Base-by-base conservation (phyloP, 73 alveolate genomes). In the Stentor coeruleus region DNA sequence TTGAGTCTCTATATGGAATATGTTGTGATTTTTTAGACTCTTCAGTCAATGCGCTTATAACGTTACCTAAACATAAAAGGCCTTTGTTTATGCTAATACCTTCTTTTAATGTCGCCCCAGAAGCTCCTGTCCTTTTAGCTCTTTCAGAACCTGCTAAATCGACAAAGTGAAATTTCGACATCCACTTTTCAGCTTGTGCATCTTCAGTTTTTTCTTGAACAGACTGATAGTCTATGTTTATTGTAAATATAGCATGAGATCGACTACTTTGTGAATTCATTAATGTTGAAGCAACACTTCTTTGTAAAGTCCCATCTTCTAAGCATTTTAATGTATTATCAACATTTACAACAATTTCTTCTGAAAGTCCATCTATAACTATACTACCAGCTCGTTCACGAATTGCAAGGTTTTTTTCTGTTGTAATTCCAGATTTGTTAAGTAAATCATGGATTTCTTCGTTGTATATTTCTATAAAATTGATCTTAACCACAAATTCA, bases 101-200 rank as follows among this genome's bases (percentile, higher is more conserved):
- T 90, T 97, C 99, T 80, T 96, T 92, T 38, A 93, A 88, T 35
- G 96, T 92, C 59, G 90, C 95, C 1, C 95, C 96, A 58, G 91
- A 77, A 59, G 97, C 98, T 35, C 98, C 95, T 41, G 98, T 90
- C 80, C 96, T 90, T 74, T 97, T 95, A 33, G 94, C 92, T 84
- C 98, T 97, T 88, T 97, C 99, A 90, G 98, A 90, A 39, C 99
- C 99, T 3, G 99, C 99, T 85, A 97, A 86, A 91, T 97, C 99
- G 3, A 97, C 99, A 85, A 97, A 95, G 77, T 94, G 97, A 66
- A 97, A 96, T 86, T 96, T 96, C 3, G 99, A 97, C 38, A 88
- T 92, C 90, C 37, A 31, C n/a, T 66, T 31, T 66, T 66, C 79
- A 66, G n/a, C 39, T 20, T 92, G 89, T 72, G 88, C 84, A 31